Evolutionary conservation across 768 basidiomycete genomes (phyloP), one percentile per base, ranked within the genome.

Genomic region (Termitomyces sp.): DNA sequence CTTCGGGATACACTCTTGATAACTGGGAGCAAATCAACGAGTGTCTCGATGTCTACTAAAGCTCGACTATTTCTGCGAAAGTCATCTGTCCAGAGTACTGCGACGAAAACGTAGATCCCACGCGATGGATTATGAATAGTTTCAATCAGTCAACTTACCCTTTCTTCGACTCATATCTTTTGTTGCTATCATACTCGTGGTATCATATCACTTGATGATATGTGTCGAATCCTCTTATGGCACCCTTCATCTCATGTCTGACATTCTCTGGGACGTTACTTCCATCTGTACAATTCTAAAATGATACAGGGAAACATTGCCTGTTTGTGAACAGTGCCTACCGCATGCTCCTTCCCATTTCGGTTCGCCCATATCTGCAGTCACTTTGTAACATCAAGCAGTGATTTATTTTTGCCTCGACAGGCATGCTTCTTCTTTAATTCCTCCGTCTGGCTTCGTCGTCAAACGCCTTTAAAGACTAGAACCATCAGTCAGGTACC

Each of bases 1-100:
- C 59, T 79, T 82, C 59, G 84, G 47, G 64, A 91, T 85, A 83
- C 85, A n/a, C 71, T 48, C 74, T 86, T 89, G 76, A 93, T 87
- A 14, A 67, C 68, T 48, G 70, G 74, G 35, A 82, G 71, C 60
- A 88, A 75, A 54, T 70, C 57, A 43, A 79, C 76, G 75, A 91
- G 91, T 0, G 89, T 90, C 43, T 84, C 81, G 61, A 88, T 70
- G 66, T 84, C 88, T 60, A 91, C 23, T 23, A 23, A 23, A 23
- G 73, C 46, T 69, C 68, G 26, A 91, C 72, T 59, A 7, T 70
- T 62, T 90, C 88, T 41, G 65, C 69, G 35, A 84, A 78, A 32
- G 88, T 88, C 89, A 55, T 20, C 30, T 35, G 20, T 46, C 6
- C 46, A 32, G 18, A 44, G 30, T 12, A 36, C 6, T 14, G 33